Evolutionary conservation across 2,329 filamentous ascomycete genomes (phyloP).

Genomic region (Chalara sp.): DNA sequence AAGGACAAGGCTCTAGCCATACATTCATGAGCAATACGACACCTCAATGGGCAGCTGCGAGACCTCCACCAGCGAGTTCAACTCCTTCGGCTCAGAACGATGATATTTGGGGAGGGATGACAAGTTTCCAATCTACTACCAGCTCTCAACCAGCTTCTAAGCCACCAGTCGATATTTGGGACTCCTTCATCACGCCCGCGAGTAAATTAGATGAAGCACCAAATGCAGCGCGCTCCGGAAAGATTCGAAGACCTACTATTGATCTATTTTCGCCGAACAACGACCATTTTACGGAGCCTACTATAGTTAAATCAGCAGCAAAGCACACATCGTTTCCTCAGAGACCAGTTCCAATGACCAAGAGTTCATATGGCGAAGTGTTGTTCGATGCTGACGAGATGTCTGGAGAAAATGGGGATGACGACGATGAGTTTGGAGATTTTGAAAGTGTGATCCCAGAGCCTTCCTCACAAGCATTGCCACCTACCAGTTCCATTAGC

Average conservation of each 20-base stretch:
- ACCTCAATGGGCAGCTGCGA: too few species aligned
- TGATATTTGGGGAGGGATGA: conserved; percentile 21
- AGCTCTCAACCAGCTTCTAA: conserved; percentile 3
- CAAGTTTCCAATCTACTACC: conserved; percentile 6
- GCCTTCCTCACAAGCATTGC: conserved; percentile 12
- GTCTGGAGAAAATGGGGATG: conserved; percentile 27
- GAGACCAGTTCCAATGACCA: conserved; percentile 5
- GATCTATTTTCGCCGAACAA: conserved; percentile 20
- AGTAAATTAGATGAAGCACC: too few species aligned
- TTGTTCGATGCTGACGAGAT: conserved; percentile 32
- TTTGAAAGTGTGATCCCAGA: conserved; percentile 49
- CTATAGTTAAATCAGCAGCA: conserved; percentile 1
- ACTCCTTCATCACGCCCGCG: conserved; percentile 11
- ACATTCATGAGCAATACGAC: too few species aligned
- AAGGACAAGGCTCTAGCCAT: too few species aligned
- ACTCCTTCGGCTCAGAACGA: conserved; percentile 5
- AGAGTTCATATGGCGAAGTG: conserved; percentile 20
- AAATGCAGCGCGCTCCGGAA: conserved; percentile 1
- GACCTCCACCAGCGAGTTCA: too few species aligned
- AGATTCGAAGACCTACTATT: conserved; percentile 18
- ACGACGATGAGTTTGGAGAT: conserved; percentile 61
- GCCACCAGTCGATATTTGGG: conserved; percentile 22
- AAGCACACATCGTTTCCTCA: conserved; percentile 4
- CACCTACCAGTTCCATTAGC: conserved; percentile 6
- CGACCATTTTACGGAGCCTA: conserved; percentile 5